A percentile compares a stretch with the other conserved stretches of the same genome.
Evolutionary conservation across 1,284 basidiomycete species (phyloP).

Genomic region (Trichosporon faecale): DNA sequence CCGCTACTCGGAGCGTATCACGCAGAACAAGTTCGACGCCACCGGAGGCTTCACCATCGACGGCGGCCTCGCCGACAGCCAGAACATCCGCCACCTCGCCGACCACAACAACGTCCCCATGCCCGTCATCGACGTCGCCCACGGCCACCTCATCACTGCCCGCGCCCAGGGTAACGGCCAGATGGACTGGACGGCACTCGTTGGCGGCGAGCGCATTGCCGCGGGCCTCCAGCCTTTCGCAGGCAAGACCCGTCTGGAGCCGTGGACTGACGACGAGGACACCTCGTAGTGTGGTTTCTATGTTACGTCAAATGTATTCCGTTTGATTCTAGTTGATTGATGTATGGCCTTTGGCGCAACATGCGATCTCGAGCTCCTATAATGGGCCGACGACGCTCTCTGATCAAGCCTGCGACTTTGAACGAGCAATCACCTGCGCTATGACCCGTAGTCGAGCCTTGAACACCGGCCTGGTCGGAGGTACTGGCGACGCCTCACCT

Average conservation of each 20-base stretch:
- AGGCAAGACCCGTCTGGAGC: constrained; percentile 31
- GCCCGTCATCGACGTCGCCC: constrained; percentile 70
- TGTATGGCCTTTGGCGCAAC: neutral
- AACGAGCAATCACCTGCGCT: too few species aligned
- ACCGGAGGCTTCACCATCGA: constrained; percentile 77
- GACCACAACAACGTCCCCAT: constrained; percentile 69
- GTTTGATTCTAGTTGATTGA: neutral
- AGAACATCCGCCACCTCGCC: constrained; percentile 55
- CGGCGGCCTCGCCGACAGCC: constrained; percentile 80
- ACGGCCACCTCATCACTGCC: constrained; percentile 74
- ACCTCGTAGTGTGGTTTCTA: neutral
- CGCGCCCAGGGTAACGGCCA: constrained; percentile 57
- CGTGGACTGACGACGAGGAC: constrained; percentile 11
- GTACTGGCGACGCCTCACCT: too few species aligned
- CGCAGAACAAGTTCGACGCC: constrained; percentile 66
- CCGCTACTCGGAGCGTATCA: constrained; percentile 35
- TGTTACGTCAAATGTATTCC: neutral
- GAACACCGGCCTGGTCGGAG: too few species aligned
- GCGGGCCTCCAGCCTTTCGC: constrained; percentile 51
- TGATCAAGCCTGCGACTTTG: too few species aligned
- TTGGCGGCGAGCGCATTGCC: constrained; percentile 50
- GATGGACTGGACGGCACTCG: constrained; percentile 52
- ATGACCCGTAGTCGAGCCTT: too few species aligned
- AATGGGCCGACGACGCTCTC: too few species aligned
- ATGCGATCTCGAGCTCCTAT: too few species aligned